phyloP scores from a whole-genome alignment of 1,139 yeast species.

The Blastobotrys buckinghamii region DNA sequence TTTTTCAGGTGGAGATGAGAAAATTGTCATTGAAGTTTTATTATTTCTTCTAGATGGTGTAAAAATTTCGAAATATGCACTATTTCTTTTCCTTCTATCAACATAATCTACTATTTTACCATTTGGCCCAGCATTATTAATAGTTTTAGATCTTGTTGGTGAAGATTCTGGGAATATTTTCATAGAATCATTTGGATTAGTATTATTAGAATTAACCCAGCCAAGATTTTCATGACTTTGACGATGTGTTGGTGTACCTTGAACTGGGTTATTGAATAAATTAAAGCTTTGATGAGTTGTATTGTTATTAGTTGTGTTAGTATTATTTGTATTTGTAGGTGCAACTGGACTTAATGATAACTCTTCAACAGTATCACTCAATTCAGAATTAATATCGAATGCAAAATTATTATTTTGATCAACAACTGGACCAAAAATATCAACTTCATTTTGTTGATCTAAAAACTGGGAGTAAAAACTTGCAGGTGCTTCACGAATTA shows the following conservation, averaged over 20 bases:
- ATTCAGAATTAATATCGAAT: not conserved
- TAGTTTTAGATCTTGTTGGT: not conserved
- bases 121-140: not conserved
- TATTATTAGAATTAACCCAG: not conserved
- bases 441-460: not conserved
- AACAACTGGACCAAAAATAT: not conserved
- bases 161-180: not conserved
- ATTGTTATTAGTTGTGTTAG: not conserved
- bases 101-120: constrained; percentile 19
- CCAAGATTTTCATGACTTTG: not conserved
- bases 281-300: not conserved
- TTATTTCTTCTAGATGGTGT: constrained; percentile 43
- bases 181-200: not conserved
- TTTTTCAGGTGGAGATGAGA: constrained; percentile 45
- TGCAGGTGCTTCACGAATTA: constrained; percentile 3
- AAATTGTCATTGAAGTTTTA: constrained; percentile 43
- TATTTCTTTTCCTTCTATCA: constrained; percentile 41
- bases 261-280: not conserved
- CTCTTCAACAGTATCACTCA: not conserved
- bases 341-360: not conserved
- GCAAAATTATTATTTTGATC: not conserved
- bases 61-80: constrained; percentile 46
- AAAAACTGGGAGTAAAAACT: not conserved
- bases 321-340: not conserved
- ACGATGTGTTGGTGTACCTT: not conserved